Evolutionary conservation across 2,329 filamentous ascomycete genomes (phyloP).

Genomic region (Botryotinia narcissicola): DNA sequence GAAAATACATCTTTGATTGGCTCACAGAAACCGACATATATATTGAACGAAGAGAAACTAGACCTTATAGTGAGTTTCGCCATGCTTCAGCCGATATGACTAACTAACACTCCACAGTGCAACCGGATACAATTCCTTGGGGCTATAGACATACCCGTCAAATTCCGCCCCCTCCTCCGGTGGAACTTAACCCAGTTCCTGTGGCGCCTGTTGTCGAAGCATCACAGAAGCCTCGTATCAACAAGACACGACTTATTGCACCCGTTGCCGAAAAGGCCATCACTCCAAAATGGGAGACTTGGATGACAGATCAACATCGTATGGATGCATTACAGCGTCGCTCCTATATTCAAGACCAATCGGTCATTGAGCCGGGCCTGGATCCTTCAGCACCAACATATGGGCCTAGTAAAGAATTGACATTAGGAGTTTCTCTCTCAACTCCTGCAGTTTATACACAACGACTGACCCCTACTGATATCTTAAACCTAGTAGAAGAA

Average conservation of each 20-base stretch:
- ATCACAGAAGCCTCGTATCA: slow-evolving; percentile 21
- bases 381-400: slow-evolving; percentile 28
- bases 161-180: background rate
- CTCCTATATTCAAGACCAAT: slow-evolving; percentile 29
- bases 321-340: slow-evolving; percentile 27
- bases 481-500: slow-evolving; percentile 26
- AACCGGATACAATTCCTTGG: slow-evolving; percentile 1
- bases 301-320: slow-evolving; percentile 27
- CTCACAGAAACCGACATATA: slow-evolving; percentile 17
- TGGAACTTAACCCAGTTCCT: background rate
- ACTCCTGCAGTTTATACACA: slow-evolving; percentile 30
- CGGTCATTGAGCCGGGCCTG: slow-evolving; percentile 33
- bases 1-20: slow-evolving; percentile 26
- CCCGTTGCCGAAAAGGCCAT: slow-evolving; percentile 22
- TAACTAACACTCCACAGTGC: slow-evolving; percentile 4
- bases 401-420: slow-evolving; percentile 23
- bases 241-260: slow-evolving; percentile 25
- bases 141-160: slow-evolving; percentile 12
- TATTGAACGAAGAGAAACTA: slow-evolving; percentile 1
- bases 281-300: slow-evolving; percentile 24
- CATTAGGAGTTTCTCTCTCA: slow-evolving; percentile 22
- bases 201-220: background rate
- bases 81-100: background rate
- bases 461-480: slow-evolving; percentile 32
- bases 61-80: background rate